phyloP scores from a whole-genome alignment of 2,329 filamentous ascomycete species.

The Penicillium sp. region DNA sequence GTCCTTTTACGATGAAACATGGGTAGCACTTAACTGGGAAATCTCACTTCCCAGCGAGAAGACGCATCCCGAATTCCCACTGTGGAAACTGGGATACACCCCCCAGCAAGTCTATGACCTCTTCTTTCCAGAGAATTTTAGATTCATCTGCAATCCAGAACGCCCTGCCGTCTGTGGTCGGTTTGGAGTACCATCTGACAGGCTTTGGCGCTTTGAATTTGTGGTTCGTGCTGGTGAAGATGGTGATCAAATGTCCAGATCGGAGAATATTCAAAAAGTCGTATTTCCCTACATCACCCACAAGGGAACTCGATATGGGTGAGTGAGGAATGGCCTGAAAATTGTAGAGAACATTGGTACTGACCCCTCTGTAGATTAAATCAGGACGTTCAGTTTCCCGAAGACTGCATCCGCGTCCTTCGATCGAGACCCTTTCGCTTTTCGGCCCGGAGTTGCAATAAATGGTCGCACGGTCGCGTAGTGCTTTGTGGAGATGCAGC shows the following conservation, averaged over 20 bases:
- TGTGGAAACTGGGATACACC: constrained; percentile 50
- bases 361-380: neutral
- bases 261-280: constrained; percentile 20
- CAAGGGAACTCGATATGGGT: constrained; percentile 25
- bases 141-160: constrained; percentile 47
- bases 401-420: constrained; percentile 50
- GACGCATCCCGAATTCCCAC: constrained; percentile 50
- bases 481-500: constrained; percentile 54
- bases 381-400: constrained; percentile 38
- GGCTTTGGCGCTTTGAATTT: constrained; percentile 49
- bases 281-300: constrained; percentile 31
- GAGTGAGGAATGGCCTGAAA: neutral
- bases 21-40: constrained; percentile 52
- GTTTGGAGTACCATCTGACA: constrained; percentile 43
- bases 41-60: constrained; percentile 46
- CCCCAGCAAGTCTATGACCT: constrained; percentile 51
- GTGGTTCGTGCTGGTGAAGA: constrained; percentile 32
- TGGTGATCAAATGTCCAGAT: constrained; percentile 25
- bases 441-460: constrained; percentile 48
- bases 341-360: neutral
- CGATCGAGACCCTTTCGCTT: constrained; percentile 49
- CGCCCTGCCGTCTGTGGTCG: constrained; percentile 48
- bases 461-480: constrained; percentile 44
- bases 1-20: constrained; percentile 32
- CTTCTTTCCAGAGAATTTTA: constrained; percentile 49